Evolutionary conservation across 169 alveolate genomes (phyloP).

Genomic region (Eimeria falciformis): DNA sequence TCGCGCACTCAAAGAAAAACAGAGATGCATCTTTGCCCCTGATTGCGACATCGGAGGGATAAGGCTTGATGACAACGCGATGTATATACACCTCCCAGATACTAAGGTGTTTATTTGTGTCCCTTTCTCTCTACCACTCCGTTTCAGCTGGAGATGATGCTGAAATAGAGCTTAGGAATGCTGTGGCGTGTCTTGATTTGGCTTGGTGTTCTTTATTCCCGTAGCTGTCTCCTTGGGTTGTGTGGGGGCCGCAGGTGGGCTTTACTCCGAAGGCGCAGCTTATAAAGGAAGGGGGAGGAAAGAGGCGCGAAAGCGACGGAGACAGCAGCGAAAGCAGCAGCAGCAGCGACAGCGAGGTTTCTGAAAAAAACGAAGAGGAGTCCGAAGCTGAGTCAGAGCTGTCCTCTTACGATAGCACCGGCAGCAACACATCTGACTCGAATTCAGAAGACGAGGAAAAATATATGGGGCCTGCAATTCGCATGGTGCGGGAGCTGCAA

Average conservation of each 20-base stretch:
- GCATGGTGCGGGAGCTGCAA: conserved; percentile 91
- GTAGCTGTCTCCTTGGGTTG: background rate
- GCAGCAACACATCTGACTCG: background rate
- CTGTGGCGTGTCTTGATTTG: too few species aligned
- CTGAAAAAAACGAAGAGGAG: background rate
- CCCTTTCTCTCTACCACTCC: background rate
- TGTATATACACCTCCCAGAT: conserved; percentile 98
- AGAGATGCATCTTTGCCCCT: conserved; percentile 98
- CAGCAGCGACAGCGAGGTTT: background rate
- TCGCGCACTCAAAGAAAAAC: conserved; percentile 93
- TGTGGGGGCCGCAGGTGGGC: conserved; percentile 12
- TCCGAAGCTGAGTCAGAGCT: background rate
- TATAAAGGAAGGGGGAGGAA: background rate
- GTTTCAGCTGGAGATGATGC: background rate
- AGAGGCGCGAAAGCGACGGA: background rate
- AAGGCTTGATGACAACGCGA: conserved; percentile 95
- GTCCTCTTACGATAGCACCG: background rate
- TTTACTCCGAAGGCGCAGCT: background rate
- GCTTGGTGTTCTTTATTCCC: background rate
- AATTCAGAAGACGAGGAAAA: conserved; percentile 66
- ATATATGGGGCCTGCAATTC: conserved; percentile 86
- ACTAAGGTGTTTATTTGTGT: conserved; percentile 87
- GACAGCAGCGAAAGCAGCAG: background rate
- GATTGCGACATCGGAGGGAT: conserved; percentile 97
- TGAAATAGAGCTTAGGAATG: background rate